Percentiles rank a stretch among this genome's conserved stretches.
Conservation (phyloP, 192 early-diverging fungal genomes). For the Piromyces finnis region DNA sequence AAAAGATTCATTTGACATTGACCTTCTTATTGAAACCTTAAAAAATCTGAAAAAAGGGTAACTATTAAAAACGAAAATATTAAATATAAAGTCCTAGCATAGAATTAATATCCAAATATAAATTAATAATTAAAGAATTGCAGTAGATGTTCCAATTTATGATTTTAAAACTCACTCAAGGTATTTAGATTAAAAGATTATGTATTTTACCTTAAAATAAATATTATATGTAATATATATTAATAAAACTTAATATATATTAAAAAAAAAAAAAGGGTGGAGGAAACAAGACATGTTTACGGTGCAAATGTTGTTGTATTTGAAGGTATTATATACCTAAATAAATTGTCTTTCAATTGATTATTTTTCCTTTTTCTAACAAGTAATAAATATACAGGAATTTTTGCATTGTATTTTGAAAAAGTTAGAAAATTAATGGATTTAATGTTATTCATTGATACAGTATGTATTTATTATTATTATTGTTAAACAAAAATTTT, state of each 20-base stretch:
- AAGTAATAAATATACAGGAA: no score
- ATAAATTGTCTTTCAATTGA: no score
- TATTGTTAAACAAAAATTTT: no score
- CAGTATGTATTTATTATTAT: no score
- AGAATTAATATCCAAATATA: no score
- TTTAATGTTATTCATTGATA: constrained; percentile 18
- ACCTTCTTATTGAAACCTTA: constrained; percentile 46
- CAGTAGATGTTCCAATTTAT: constrained; percentile 74
- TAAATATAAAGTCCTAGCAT: no score
- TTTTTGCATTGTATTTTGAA: constrained; percentile 85
- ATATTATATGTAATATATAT: no score
- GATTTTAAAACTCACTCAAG: constrained; percentile 77
- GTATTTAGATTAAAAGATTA: no score
- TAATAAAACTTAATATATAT: no score
- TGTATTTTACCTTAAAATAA: no score
- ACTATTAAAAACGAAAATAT: no score
- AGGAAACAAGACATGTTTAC: constrained; percentile 49
- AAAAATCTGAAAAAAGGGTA: constrained; percentile 61
- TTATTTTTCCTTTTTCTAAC: no score
- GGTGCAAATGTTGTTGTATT: constrained; percentile 92
- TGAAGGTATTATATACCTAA: constrained; percentile 47
- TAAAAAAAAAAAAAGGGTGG: background rate
- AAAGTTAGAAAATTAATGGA: constrained; percentile 66
- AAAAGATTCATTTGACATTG: constrained; percentile 64
- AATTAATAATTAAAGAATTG: constrained; percentile 26